Conservation (phyloP, 306 rosid genomes). For the Mucuna pruriens region DNA sequence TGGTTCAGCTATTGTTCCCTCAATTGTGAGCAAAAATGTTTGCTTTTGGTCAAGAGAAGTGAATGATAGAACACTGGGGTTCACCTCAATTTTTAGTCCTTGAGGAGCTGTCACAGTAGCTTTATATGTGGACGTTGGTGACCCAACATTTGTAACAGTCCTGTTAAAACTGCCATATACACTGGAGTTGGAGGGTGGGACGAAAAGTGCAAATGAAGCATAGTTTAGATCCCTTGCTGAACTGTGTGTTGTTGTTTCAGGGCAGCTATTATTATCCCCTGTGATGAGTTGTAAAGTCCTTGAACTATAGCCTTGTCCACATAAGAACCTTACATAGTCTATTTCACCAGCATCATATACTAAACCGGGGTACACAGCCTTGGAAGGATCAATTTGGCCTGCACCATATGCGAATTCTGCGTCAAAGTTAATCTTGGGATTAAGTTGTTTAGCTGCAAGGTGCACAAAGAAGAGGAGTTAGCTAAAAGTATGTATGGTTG, state of each 20-base stretch:
- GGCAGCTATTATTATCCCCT: constrained; percentile 43
- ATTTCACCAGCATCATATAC: constrained; percentile 45
- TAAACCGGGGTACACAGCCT: constrained; percentile 45
- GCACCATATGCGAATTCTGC: constrained; percentile 53
- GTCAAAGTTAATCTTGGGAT: not conserved
- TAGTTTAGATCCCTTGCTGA: constrained; percentile 47
- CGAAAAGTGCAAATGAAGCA: constrained; percentile 51
- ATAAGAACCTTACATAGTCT: constrained; percentile 45
- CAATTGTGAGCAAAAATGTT: constrained; percentile 34
- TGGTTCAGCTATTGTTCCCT: not conserved
- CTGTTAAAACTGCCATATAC: constrained; percentile 43
- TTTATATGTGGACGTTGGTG: constrained; percentile 38
- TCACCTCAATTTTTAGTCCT: constrained; percentile 44
- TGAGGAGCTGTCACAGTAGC: constrained; percentile 35
- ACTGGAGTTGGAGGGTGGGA: not conserved
- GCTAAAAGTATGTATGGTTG: not conserved
- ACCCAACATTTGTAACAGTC: constrained; percentile 59
- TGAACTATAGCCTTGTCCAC: constrained; percentile 53
- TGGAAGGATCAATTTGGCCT: constrained; percentile 47
- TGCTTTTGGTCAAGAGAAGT: constrained; percentile 39
- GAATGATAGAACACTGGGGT: constrained; percentile 46
- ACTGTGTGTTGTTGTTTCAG: not conserved
- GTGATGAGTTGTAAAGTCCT: constrained; percentile 34
- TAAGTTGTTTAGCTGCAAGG: constrained; percentile 42
- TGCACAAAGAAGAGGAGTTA: not conserved